Evolutionary conservation across 257 asterid species (phyloP).

Genomic region (Solanum ossicruentum): DNA sequence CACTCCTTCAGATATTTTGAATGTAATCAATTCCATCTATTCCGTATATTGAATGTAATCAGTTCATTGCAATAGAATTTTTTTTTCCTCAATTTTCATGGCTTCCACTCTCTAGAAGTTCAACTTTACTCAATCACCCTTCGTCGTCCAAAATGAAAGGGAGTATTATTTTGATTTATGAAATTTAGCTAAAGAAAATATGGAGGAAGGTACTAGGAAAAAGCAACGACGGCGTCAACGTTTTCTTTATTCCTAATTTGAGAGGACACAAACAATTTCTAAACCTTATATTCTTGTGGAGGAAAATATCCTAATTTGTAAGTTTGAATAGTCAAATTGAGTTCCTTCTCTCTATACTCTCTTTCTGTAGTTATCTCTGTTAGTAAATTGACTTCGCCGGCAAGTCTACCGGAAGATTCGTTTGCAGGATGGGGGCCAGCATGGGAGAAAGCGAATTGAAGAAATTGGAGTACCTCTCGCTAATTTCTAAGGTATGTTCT

Average conservation of each 20-base stretch:
- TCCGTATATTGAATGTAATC: not conserved
- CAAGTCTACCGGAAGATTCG: not conserved
- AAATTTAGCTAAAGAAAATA: not conserved
- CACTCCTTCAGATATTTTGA: not conserved
- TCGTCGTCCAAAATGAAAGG: too few species aligned
- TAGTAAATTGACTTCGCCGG: not conserved
- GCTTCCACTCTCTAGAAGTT: too few species aligned
- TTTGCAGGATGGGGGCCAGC: slow-evolving; percentile 25
- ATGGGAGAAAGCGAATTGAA: slow-evolving; percentile 37
- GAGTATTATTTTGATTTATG: not conserved
- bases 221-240: not conserved
- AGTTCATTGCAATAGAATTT: not conserved
- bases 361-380: not conserved
- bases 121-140: too few species aligned
- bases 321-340: not conserved
- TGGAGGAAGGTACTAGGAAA: not conserved
- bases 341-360: not conserved
- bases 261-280: not conserved
- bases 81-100: not conserved
- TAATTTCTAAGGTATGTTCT: slow-evolving; percentile 76
- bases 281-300: not conserved
- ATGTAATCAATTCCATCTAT: not conserved
- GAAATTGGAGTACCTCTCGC: slow-evolving; percentile 59
- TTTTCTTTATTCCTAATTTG: not conserved
- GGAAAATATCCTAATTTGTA: not conserved